Percentiles rank a stretch among this genome's conserved stretches.
phyloP scores from a whole-genome alignment of 164 flowering plant genomes.

The Piper longum region DNA sequence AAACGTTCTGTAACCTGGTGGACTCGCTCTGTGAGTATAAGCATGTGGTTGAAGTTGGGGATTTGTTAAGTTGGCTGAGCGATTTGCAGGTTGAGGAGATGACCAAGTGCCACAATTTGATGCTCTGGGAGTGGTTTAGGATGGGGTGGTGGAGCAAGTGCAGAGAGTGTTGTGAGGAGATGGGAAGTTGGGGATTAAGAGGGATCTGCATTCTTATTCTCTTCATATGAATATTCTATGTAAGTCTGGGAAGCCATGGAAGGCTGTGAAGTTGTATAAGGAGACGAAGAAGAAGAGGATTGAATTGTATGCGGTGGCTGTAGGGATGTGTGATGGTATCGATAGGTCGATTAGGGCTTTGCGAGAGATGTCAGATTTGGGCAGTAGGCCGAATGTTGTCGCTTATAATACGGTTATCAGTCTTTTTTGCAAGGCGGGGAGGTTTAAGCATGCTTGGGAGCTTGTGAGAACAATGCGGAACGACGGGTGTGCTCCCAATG shows the following conservation, averaged over 20 bases:
- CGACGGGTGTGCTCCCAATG: constrained; percentile 53
- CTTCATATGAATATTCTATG: constrained; percentile 81
- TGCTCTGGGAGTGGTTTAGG: constrained; percentile 73
- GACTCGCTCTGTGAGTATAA: constrained; percentile 85
- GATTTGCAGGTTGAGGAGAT: neutral
- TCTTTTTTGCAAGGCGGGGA: constrained; percentile 60
- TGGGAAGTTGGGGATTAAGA: constrained; percentile 48
- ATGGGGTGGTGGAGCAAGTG: constrained; percentile 90
- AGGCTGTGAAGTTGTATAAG: constrained; percentile 59
- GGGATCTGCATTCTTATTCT: constrained; percentile 67
- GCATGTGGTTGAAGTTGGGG: constrained; percentile 85
- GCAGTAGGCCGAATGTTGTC: constrained; percentile 55
- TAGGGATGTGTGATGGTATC: constrained; percentile 61
- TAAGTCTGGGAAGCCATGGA: constrained; percentile 80
- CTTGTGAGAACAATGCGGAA: constrained; percentile 44
- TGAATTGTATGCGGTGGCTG: constrained; percentile 58
- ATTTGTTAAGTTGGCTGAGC: constrained; percentile 30
- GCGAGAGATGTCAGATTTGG: constrained; percentile 64
- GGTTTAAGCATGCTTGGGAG: constrained; percentile 41
- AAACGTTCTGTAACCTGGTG: constrained; percentile 45
- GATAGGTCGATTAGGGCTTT: constrained; percentile 42
- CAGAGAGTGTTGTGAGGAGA: constrained; percentile 80
- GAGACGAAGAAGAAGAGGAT: constrained; percentile 73
- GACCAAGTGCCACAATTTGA: constrained; percentile 58
- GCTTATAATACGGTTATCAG: constrained; percentile 61